These are phyloP conservation scores for Quercus phellos DNA, from an alignment of 331 rosid genomes.

Conservation along the genomic window DNA sequence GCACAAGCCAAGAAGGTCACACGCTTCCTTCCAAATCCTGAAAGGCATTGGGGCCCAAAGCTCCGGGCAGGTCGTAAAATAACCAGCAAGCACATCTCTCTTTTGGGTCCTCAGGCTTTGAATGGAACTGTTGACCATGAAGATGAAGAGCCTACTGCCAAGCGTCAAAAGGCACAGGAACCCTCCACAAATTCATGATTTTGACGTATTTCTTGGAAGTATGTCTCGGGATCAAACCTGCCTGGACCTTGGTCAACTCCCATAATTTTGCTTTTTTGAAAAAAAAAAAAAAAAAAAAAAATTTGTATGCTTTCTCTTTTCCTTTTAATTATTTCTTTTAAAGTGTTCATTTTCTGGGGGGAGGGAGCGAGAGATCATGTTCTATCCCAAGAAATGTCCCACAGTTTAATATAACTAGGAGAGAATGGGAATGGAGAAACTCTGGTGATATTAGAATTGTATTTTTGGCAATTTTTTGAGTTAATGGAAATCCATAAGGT, in stretches of 20 bases:
- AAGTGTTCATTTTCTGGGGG: neutral
- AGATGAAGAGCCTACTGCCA: constrained; percentile 55
- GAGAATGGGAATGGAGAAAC: neutral
- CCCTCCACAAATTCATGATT: constrained; percentile 25
- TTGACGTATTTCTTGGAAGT: neutral
- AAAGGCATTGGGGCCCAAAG: constrained; percentile 96
- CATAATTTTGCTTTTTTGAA: neutral
- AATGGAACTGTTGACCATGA: constrained; percentile 56
- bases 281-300: no score
- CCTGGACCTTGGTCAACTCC: neutral
- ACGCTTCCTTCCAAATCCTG: constrained; percentile 93
- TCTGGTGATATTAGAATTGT: neutral
- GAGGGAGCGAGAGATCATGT: neutral
- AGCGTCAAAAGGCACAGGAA: constrained; percentile 61
- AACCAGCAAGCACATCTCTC: constrained; percentile 85
- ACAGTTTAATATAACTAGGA: neutral
- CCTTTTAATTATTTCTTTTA: neutral
- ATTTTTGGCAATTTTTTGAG: neutral
- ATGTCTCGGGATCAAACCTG: neutral
- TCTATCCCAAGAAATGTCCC: neutral
- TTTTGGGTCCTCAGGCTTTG: constrained; percentile 69
- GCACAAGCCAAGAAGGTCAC: constrained; percentile 90
- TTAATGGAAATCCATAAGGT: neutral
- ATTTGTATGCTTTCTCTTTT: neutral
- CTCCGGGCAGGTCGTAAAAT: constrained; percentile 89